Evolutionary conservation across 805 yeast genomes (phyloP).

Genomic region (Metschnikowia colocasiae): DNA sequence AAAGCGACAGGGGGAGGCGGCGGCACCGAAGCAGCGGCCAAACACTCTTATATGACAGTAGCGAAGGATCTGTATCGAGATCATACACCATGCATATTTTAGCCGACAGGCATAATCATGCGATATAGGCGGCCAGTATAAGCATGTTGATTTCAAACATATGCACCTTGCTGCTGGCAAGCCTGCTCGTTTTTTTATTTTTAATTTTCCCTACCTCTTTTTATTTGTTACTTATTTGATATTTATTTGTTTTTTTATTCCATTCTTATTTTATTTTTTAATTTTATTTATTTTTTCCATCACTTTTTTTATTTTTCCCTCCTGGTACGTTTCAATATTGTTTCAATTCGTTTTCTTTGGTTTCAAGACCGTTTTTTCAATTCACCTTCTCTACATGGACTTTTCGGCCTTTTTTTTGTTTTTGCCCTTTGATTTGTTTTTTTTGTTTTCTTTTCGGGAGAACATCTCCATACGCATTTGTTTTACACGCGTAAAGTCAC

Average conservation of each 20-base stretch:
- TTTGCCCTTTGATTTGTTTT: background rate
- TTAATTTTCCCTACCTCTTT: background rate
- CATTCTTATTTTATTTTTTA: background rate
- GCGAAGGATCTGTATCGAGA: conserved; percentile 4
- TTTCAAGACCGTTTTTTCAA: too few relatives aligned
- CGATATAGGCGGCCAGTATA: conserved; percentile 2
- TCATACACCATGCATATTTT: conserved; percentile 1
- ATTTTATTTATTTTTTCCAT: background rate
- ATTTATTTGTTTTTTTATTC: background rate
- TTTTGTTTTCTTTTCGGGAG: background rate
- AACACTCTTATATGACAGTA: conserved; percentile 1
- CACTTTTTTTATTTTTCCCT: background rate
- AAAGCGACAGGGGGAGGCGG: background rate
- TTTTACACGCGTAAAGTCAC: background rate
- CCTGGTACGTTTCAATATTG: too few relatives aligned
- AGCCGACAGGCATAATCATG: conserved; percentile 4
- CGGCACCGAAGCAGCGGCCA: background rate
- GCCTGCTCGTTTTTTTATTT: background rate
- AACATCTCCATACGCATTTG: conserved; percentile 1
- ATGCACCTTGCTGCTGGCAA: background rate
- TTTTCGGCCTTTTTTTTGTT: background rate
- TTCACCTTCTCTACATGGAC: too few relatives aligned
- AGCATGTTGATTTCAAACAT: conserved; percentile 2
- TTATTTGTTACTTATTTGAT: background rate
- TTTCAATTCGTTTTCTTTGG: too few relatives aligned